A percentile compares a stretch with the other conserved stretches of the same genome.
These are phyloP conservation scores for Podaxis rugospora DNA, from an alignment of 768 basidiomycete species.

Conservation along the genomic window DNA sequence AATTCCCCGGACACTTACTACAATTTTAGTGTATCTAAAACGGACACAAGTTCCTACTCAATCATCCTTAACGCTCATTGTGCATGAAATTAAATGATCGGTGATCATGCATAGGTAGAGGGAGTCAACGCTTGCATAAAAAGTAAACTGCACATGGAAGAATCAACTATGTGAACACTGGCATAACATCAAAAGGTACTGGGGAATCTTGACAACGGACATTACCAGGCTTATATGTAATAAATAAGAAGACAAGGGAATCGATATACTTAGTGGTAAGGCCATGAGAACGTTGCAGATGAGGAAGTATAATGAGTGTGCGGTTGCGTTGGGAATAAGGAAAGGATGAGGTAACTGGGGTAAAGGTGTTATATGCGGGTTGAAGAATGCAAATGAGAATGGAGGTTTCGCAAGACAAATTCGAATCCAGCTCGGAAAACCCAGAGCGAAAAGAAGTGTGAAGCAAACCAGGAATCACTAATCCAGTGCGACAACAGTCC, in stretches of 20 bases:
- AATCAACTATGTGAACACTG: background rate
- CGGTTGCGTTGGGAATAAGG: background rate
- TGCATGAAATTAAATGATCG: background rate
- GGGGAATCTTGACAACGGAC: background rate
- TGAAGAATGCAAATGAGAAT: no score
- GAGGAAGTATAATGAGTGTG: background rate
- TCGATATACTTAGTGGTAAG: background rate
- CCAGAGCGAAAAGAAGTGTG: background rate
- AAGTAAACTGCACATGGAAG: constrained; percentile 3
- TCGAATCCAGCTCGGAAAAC: background rate
- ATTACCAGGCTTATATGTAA: background rate
- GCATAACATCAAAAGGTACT: background rate
- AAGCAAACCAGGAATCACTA: background rate
- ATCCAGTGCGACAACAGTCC: constrained; percentile 4
- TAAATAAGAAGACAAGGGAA: background rate
- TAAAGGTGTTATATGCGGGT: background rate
- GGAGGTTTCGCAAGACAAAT: background rate
- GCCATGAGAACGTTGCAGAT: background rate
- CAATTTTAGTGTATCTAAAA: background rate
- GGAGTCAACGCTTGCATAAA: background rate
- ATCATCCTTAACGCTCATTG: background rate
- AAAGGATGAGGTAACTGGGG: background rate
- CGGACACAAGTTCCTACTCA: background rate
- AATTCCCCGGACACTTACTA: background rate
- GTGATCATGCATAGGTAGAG: background rate